phyloP scores from a whole-genome alignment of 805 yeast species.

The Starmera quercuum region DNA sequence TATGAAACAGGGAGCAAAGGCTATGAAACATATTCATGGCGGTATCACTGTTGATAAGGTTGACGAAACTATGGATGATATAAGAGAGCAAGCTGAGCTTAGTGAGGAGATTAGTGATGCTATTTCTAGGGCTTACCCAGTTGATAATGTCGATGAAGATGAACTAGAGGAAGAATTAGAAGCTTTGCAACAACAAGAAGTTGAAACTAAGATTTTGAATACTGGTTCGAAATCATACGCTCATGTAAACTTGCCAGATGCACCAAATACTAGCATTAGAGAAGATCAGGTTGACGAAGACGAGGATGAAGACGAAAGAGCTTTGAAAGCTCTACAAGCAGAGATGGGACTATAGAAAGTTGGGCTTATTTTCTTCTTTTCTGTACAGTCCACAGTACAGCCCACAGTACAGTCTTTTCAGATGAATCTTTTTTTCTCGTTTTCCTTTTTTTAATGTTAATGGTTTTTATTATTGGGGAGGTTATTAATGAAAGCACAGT shows the following conservation, averaged over 20 bases:
- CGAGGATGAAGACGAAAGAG: conserved; percentile 77
- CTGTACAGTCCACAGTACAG: neutral
- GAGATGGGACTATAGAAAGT: conserved; percentile 74
- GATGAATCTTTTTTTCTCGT: too few relatives aligned
- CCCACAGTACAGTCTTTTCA: too few relatives aligned
- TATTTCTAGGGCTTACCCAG: conserved; percentile 86
- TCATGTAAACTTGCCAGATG: conserved; percentile 37
- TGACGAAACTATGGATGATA: conserved; percentile 96
- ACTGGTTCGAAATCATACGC: conserved; percentile 24
- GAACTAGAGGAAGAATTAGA: conserved; percentile 94
- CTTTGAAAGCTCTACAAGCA: conserved; percentile 72
- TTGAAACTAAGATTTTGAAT: conserved; percentile 47
- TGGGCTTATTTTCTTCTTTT: neutral
- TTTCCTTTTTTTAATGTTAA: too few relatives aligned
- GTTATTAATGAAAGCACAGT: too few relatives aligned
- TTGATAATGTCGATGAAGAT: conserved; percentile 73
- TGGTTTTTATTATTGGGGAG: too few relatives aligned
- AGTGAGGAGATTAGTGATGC: conserved; percentile 96
- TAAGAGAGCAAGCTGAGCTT: conserved; percentile 91
- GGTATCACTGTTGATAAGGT: conserved; percentile 94
- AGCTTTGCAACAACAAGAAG: conserved; percentile 75
- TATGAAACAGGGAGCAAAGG: conserved; percentile 95
- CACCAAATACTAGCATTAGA: conserved; percentile 27
- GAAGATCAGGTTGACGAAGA: conserved; percentile 18
- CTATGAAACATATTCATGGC: conserved; percentile 93